These are phyloP conservation scores for Blumeriella jaapii DNA, from an alignment of 2,329 filamentous ascomycete species.

Conservation along the genomic window DNA sequence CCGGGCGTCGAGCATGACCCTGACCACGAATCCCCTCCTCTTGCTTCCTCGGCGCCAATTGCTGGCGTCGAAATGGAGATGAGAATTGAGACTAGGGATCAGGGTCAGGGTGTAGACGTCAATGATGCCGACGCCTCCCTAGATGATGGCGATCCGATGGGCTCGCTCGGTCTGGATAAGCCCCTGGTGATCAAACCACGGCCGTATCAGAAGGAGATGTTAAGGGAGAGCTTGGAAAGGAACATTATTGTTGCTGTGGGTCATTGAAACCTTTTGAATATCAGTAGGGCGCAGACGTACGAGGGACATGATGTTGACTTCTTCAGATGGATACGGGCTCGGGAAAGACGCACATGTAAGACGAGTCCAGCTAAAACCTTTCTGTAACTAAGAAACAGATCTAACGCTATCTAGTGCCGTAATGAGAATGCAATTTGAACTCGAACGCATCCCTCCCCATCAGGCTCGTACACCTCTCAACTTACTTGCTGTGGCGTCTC, in stretches of 20 bases:
- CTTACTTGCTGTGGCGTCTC: constrained; percentile 2
- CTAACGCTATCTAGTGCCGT: constrained; percentile 12
- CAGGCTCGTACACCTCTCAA: constrained; percentile 7
- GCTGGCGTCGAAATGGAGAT: no score
- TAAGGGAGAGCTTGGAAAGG: constrained; percentile 51
- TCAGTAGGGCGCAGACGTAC: no score
- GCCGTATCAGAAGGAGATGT: constrained; percentile 64
- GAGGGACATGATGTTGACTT: constrained; percentile 1
- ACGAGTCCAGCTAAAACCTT: constrained; percentile 17
- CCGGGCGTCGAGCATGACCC: no score
- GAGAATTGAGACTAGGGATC: no score
- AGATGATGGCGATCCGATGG: constrained; percentile 4
- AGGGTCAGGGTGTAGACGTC: no score
- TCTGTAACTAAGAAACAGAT: background rate
- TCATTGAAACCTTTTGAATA: no score
- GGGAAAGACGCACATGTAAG: constrained; percentile 66
- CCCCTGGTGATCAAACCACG: constrained; percentile 17
- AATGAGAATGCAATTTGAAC: constrained; percentile 20
- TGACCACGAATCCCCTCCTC: no score
- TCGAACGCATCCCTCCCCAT: constrained; percentile 13
- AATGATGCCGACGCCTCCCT: constrained; percentile 4
- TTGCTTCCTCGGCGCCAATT: no score
- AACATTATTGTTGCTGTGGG: constrained; percentile 67
- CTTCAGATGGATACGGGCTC: constrained; percentile 69
- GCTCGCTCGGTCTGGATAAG: constrained; percentile 3